A percentile compares a stretch with the other conserved stretches of the same genome.
Evolutionary conservation across 495 filamentous ascomycete species (phyloP).

Genomic region (Annulohypoxylon stygium): DNA sequence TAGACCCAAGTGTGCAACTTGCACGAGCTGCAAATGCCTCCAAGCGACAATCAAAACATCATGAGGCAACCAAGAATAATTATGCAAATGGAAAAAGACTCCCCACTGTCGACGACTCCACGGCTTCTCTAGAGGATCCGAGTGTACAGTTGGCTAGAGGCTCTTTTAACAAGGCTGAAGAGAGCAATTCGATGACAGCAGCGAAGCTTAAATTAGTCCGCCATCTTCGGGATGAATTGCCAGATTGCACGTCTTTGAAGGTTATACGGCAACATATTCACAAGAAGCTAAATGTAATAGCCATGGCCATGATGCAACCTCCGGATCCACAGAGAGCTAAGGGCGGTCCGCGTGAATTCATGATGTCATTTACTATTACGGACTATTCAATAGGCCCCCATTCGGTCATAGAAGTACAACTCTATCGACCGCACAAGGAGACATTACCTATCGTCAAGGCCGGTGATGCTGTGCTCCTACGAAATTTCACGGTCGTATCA

Average conservation of each 20-base stretch:
- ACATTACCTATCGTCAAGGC: conserved; percentile 74
- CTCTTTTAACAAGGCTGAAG: conserved; percentile 47
- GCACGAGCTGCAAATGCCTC: conserved; percentile 53
- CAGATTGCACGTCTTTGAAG: conserved; percentile 77
- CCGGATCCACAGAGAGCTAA: conserved; percentile 70
- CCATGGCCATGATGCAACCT: conserved; percentile 70
- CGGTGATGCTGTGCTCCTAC: conserved; percentile 83
- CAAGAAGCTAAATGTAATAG: conserved; percentile 73
- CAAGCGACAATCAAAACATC: conserved; percentile 44
- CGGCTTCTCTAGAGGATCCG: conserved; percentile 35
- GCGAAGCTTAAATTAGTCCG: conserved; percentile 58
- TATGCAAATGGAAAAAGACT: conserved; percentile 8
- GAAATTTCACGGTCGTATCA: conserved; percentile 77
- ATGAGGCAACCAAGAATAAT: conserved; percentile 29
- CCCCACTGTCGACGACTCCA: conserved; percentile 18
- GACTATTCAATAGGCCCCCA: conserved; percentile 69
- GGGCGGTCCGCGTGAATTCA: conserved; percentile 76
- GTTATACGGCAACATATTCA: conserved; percentile 69
- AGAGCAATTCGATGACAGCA: conserved; percentile 46
- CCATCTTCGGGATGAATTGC: conserved; percentile 69
- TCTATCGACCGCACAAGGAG: conserved; percentile 80
- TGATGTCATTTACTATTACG: conserved; percentile 75
- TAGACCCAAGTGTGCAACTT: conserved; percentile 53
- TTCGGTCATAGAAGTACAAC: conserved; percentile 68
- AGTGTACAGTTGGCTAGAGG: conserved; percentile 46